Base-by-base conservation (phyloP, 768 basidiomycete genomes). In the Russula sp. region DNA sequence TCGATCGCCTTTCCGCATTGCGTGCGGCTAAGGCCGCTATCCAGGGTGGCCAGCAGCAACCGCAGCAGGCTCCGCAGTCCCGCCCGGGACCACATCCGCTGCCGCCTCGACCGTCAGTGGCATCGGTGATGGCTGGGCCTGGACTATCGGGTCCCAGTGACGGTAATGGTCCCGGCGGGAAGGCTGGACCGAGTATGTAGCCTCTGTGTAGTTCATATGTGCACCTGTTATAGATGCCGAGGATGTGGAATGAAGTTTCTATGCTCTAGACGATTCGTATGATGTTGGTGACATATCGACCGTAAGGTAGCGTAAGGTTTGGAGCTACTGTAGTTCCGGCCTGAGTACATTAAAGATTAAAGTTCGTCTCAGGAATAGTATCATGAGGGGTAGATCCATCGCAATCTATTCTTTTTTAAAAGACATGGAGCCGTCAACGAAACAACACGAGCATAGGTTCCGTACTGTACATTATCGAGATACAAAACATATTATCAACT, bases 401-500 rank as follows among this genome's bases (percentile, higher is more conserved):
- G 18, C 20, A 18, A 30, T n/a, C 30, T 20, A 49, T 38, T 16
- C 5, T 46, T 44, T 8, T 34, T 10, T 11, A 32, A n/a, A n/a
- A 46, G n/a, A 5, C 22, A 44, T 57, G 40, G 36, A 61, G 11
- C 57, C 16, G 53, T 40, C 38, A 50, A 24, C 30, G 44, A 40
- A 24, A 57, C 49, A 28, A 50, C 8, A 61, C 49, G 36, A 50
- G 13, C 30, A 36, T 48, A 9, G n/a, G 6, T 48, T 63, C 48
- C 53, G 38, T 50, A 65, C 59, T n/a, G n/a, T n/a, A n/a, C n/a
- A 61, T 60, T 36, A 61, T 56, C 59, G 38, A 61, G 59, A 65
- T 65, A 65, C 64, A 65, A 6, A 38, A 46, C 48, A 65, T 49
- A 42, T 57, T 65, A 65, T 65, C 64, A 42, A 56, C 63, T 42